Evolutionary conservation across 768 basidiomycete genomes (phyloP).

Genomic region (Hygrophorus russula): DNA sequence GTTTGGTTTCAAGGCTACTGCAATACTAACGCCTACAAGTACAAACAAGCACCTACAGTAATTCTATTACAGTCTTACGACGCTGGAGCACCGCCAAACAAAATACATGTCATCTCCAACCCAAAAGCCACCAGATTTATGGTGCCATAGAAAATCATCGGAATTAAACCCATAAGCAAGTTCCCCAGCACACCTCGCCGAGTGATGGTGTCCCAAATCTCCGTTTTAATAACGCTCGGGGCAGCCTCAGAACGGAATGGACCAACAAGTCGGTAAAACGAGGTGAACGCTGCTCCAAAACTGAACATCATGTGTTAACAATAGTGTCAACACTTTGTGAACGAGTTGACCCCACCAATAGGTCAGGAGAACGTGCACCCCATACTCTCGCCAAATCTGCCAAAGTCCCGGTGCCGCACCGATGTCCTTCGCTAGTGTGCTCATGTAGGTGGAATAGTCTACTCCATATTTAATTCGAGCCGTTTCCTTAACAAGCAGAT

Average conservation of each 20-base stretch:
- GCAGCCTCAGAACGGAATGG: conserved; percentile 34
- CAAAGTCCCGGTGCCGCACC: conserved; percentile 39
- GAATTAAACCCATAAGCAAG: conserved; percentile 45
- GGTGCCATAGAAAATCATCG: conserved; percentile 32
- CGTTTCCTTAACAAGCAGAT: conserved; percentile 37
- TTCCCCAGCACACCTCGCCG: conserved; percentile 45
- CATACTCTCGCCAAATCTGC: conserved; percentile 37
- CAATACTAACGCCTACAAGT: no score
- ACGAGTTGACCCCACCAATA: conserved; percentile 33
- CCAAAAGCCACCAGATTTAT: conserved; percentile 14
- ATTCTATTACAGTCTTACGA: no score
- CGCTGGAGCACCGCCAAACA: not conserved
- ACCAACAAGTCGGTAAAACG: conserved; percentile 46
- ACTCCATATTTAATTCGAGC: conserved; percentile 51
- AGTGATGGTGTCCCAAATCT: conserved; percentile 50
- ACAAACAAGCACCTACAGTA: no score
- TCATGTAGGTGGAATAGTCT: conserved; percentile 45
- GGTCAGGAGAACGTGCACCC: conserved; percentile 35
- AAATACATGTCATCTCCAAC: conserved; percentile 10
- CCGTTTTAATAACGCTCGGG: conserved; percentile 35
- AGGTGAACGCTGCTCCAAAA: conserved; percentile 48
- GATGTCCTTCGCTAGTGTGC: conserved; percentile 45
- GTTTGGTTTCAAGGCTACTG: not conserved
- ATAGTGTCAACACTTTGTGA: not conserved
- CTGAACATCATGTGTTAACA: conserved; percentile 14